phyloP scores from a whole-genome alignment of 2,329 filamentous ascomycete genomes.

The Tolypocladium ophioglossoides region DNA sequence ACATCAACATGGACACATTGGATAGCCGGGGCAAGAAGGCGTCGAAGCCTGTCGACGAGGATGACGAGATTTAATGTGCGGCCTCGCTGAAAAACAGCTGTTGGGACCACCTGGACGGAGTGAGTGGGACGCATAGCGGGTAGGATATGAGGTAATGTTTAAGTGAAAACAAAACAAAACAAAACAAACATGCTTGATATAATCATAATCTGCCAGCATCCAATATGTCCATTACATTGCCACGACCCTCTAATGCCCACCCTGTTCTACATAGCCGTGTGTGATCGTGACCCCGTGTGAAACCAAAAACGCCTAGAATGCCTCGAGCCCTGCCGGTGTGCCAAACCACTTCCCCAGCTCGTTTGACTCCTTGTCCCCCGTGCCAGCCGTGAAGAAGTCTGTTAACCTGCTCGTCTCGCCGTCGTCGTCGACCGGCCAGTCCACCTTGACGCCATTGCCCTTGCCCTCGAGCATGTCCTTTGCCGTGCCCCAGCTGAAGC shows the following conservation, averaged over 20 bases:
- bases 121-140: slow-evolving; percentile 1
- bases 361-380: slow-evolving; percentile 35
- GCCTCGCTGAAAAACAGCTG: neutral
- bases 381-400: slow-evolving; percentile 54
- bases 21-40: slow-evolving; percentile 47
- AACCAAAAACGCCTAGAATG: slow-evolving; percentile 31
- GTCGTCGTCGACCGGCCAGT: slow-evolving; percentile 73
- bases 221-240: neutral
- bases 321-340: slow-evolving; percentile 53
- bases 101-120: neutral
- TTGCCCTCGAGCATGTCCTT: slow-evolving; percentile 88
- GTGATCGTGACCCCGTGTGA: neutral
- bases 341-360: slow-evolving; percentile 81
- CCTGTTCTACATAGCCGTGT: neutral
- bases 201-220: neutral
- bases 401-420: slow-evolving; percentile 60
- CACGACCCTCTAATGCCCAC: neutral
- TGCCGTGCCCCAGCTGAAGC: slow-evolving; percentile 92
- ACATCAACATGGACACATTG: slow-evolving; percentile 48
- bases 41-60: slow-evolving; percentile 40
- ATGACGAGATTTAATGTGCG: slow-evolving; percentile 38
- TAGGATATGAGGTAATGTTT: slow-evolving; percentile 10
- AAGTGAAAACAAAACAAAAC: neutral
- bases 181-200: neutral
- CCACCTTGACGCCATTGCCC: slow-evolving; percentile 56